Evolutionary conservation across 1,284 basidiomycete genomes (phyloP), one percentile per base, ranked within the genome.

Genomic region (Ustilago crameri): DNA sequence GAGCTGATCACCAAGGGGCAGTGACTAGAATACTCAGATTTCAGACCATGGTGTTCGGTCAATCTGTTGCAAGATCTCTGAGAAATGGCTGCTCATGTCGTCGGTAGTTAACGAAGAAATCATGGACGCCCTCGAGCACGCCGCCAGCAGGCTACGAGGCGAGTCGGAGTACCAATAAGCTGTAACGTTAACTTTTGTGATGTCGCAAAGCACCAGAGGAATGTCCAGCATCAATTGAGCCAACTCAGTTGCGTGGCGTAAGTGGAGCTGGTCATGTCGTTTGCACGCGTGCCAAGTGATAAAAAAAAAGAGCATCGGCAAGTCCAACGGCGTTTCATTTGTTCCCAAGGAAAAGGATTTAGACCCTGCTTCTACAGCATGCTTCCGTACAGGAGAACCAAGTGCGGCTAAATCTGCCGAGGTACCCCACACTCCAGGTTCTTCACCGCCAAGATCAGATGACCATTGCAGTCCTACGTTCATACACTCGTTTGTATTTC

Each of bases 361-460:
- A 45, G 45, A 55, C 45, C 44, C 52, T 55, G 30, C 12, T 27
- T 10, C n/a, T 30, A 7, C 17, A 15, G 7, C 9, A 30, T n/a
- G 43, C 43, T 30, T 45, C 43, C 30, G 12, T 30, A 30, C 30
- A 12, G 30, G 5, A 30, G 30, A 30, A 30, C 12, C 30, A 30
- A 42, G 15, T 38, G 50, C 50, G 40, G 50, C 38, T 15, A 38
- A 51, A 43, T 34, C 4, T 12, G n/a, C 30, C 30, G 12, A 5
- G 5, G 34, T 38, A 14, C 22, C 18, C 18, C 17, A 22, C n/a
- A n/a, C 35, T 54, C 44, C 27, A n/a, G n/a, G n/a, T 30, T 30
- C 18, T 43, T 43, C 24, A 15, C 41, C 18, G 42, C 50, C 9
- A 41, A 48, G 51, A 66, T 66, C 63, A 66, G 51, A 55, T 60